These are phyloP conservation scores for Xerocomus amazonicus DNA, from an alignment of 1,284 basidiomycete species.

Conservation along the genomic window DNA sequence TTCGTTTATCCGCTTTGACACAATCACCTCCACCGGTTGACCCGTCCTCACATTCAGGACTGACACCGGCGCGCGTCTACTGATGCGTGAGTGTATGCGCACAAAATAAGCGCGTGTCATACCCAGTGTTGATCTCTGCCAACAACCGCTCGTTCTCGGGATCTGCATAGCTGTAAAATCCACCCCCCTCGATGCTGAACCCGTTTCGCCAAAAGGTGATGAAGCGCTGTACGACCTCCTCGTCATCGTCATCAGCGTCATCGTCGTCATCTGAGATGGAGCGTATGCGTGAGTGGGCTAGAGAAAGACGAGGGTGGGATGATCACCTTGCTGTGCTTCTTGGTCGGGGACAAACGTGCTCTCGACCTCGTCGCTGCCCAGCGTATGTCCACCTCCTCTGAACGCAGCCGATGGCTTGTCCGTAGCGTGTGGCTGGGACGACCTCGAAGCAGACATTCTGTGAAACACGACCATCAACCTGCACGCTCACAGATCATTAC, in stretches of 20 bases:
- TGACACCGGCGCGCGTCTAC: slow-evolving; percentile 73
- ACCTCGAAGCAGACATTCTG: slow-evolving; percentile 27
- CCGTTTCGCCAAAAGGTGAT: slow-evolving; percentile 95
- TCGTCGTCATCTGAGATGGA: slow-evolving; percentile 4
- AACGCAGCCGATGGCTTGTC: slow-evolving; percentile 37
- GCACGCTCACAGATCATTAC: too few species aligned
- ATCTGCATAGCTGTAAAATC: slow-evolving; percentile 82
- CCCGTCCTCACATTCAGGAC: slow-evolving; percentile 76
- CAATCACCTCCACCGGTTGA: slow-evolving; percentile 85
- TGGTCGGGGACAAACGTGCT: slow-evolving; percentile 74
- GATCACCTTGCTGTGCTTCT: slow-evolving; percentile 34
- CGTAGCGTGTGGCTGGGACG: slow-evolving; percentile 17
- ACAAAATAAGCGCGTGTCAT: slow-evolving; percentile 8
- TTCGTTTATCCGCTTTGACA: slow-evolving; percentile 73
- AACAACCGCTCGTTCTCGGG: slow-evolving; percentile 74
- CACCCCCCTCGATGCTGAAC: slow-evolving; percentile 90
- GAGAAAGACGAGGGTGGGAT: not conserved
- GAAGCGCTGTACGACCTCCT: slow-evolving; percentile 65
- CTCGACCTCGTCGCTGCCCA: slow-evolving; percentile 85
- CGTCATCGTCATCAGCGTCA: slow-evolving; percentile 38
- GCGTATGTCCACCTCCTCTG: slow-evolving; percentile 71
- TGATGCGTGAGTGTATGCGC: not conserved
- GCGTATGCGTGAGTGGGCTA: too few species aligned
- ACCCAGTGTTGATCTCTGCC: slow-evolving; percentile 80
- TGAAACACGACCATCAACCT: not conserved